Evolutionary conservation across 495 filamentous ascomycete genomes (phyloP).

Genomic region (Rusavskia elegans): DNA sequence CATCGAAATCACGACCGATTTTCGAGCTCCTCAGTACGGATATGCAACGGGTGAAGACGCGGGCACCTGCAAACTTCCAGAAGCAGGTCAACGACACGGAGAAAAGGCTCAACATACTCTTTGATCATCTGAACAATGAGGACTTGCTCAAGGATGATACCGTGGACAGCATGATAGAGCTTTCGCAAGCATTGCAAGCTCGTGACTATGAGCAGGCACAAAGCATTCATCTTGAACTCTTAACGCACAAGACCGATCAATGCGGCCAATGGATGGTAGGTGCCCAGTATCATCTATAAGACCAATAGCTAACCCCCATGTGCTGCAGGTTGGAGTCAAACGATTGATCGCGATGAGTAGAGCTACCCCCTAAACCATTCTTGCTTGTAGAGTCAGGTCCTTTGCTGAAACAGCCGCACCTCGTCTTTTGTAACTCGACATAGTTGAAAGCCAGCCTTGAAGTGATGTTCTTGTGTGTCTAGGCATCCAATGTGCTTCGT

Average conservation of each 20-base stretch:
- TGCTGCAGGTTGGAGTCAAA: slow-evolving; percentile 67
- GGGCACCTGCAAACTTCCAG: slow-evolving; percentile 68
- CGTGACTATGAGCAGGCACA: slow-evolving; percentile 65
- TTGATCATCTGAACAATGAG: slow-evolving; percentile 92
- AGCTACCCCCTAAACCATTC: slow-evolving; percentile 36
- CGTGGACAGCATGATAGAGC: slow-evolving; percentile 47
- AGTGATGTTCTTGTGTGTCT: too few relatives aligned
- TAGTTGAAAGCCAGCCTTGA: too few relatives aligned
- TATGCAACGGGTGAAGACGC: slow-evolving; percentile 71
- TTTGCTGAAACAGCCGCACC: too few relatives aligned
- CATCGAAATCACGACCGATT: slow-evolving; percentile 53
- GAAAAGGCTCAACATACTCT: slow-evolving; percentile 77
- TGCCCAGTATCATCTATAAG: slow-evolving; percentile 3
- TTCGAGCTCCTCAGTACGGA: slow-evolving; percentile 69
- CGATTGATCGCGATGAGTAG: slow-evolving; percentile 83
- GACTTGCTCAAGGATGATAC: slow-evolving; percentile 76
- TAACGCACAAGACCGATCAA: slow-evolving; percentile 67
- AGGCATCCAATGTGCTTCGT: too few relatives aligned
- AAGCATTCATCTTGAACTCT: slow-evolving; percentile 63
- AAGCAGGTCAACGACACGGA: slow-evolving; percentile 83
- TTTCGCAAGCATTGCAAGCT: slow-evolving; percentile 48
- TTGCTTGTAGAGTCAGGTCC: too few relatives aligned
- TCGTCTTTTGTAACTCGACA: too few relatives aligned
- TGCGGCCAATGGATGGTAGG: slow-evolving; percentile 94
- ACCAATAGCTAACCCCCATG: too few relatives aligned